Evolutionary conservation across 768 basidiomycete species (phyloP).

Genomic region (Lactarius hengduanensis): DNA sequence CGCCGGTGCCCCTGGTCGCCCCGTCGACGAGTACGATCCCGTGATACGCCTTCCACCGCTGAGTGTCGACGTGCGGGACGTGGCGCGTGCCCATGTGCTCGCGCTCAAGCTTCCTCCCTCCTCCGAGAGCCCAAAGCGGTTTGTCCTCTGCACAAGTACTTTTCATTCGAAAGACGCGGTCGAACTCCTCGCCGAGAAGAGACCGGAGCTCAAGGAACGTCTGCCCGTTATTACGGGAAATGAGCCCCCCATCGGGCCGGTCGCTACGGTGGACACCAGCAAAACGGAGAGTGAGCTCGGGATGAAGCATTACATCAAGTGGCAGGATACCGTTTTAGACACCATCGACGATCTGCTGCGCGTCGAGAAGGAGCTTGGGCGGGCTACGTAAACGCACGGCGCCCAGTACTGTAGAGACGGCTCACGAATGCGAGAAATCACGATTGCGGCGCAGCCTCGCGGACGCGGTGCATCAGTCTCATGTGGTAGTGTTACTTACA

Average conservation of each 20-base stretch:
- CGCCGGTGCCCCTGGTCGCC: constrained; percentile 21
- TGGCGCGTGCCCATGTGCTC: constrained; percentile 35
- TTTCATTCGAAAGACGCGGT: constrained; percentile 35
- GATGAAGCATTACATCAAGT: constrained; percentile 20
- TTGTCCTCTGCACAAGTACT: constrained; percentile 31
- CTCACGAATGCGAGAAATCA: background rate
- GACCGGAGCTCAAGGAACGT: constrained; percentile 32
- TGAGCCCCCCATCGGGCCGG: background rate
- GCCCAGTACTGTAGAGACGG: background rate
- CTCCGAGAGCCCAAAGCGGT: constrained; percentile 22
- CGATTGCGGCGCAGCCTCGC: constrained; percentile 15
- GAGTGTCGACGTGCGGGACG: constrained; percentile 36
- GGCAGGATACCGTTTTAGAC: constrained; percentile 25
- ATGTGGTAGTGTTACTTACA: constrained; percentile 1
- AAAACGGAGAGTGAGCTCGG: constrained; percentile 15
- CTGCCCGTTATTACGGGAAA: constrained; percentile 26
- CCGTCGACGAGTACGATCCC: constrained; percentile 26
- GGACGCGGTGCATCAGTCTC: constrained; percentile 17
- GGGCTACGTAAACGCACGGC: background rate
- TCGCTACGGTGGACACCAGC: constrained; percentile 9
- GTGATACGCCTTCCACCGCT: constrained; percentile 25
- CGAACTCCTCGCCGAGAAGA: constrained; percentile 27
- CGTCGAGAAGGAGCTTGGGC: constrained; percentile 15
- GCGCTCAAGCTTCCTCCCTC: constrained; percentile 29
- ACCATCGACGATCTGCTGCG: constrained; percentile 26